Evolutionary conservation across 2,329 filamentous ascomycete genomes (phyloP).

Genomic region (Xylaria sp.): DNA sequence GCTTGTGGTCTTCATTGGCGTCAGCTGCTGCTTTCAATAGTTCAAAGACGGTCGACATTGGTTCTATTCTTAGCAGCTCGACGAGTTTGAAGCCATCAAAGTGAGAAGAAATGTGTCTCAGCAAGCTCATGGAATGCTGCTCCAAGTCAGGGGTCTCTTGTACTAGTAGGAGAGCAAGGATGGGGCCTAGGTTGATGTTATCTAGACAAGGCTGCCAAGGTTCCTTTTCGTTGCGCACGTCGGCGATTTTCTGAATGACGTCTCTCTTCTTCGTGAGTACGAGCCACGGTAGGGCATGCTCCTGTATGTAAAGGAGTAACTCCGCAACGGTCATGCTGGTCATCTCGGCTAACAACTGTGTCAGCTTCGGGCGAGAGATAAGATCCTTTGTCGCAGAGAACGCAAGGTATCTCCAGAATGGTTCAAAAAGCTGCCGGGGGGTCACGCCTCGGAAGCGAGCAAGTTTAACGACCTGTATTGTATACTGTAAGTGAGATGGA

Average conservation of each 20-base stretch:
- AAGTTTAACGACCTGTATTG: conserved; percentile 63
- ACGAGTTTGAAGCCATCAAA: conserved; percentile 69
- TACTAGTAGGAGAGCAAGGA: conserved; percentile 61
- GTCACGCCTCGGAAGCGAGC: conserved; percentile 66
- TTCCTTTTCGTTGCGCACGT: conserved; percentile 72
- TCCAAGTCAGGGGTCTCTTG: conserved; percentile 63
- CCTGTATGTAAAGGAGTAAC: conserved; percentile 75
- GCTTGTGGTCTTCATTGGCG: conserved; percentile 57
- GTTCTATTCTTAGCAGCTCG: conserved; percentile 73
- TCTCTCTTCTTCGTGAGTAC: conserved; percentile 78
- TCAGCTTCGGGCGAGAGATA: conserved; percentile 77
- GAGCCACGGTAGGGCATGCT: conserved; percentile 82
- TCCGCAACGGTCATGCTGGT: conserved; percentile 74
- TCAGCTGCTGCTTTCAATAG: conserved; percentile 80
- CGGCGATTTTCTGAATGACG: conserved; percentile 78
- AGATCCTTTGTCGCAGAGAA: conserved; percentile 83
- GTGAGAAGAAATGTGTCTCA: conserved; percentile 69
- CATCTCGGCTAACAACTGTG: conserved; percentile 77
- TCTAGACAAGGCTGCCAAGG: conserved; percentile 59
- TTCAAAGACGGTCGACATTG: conserved; percentile 76
- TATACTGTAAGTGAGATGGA: conserved; percentile 1
- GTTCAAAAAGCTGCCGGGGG: conserved; percentile 72
- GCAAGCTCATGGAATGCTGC: conserved; percentile 66
- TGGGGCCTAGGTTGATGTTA: conserved; percentile 57
- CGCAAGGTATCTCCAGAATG: conserved; percentile 87